Evolutionary conservation across 805 yeast genomes (phyloP), one percentile per base, ranked within the genome.

Genomic region (Wickerhamiella qilinensis): DNA sequence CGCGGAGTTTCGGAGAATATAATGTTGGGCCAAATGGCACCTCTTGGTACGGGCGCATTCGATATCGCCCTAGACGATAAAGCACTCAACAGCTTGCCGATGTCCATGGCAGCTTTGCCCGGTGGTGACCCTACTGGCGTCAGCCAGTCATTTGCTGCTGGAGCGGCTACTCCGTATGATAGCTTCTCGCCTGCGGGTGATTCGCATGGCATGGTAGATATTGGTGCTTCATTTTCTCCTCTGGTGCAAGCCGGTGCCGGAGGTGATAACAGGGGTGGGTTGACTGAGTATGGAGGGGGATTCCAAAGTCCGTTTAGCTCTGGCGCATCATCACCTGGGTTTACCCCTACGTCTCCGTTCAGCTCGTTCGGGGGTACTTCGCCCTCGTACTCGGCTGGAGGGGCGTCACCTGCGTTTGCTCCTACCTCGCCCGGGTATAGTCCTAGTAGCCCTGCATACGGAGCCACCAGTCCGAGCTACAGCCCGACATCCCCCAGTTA

Each of bases 1-100:
- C 82, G 85, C 49, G 99, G 99, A 69, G 94, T 91, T 44, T 91
- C 98, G 29, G 96, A 91, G 60, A 91, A 91, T 57, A 94, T 91
- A 43, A 83, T 91, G 67, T 72, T 91, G 54, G 99, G 99, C 37
- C 98, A 91, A 68, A 73, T 91, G 70, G 97, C 98, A 18, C 97
- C 98, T 43, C 73, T 91, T 51, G 99, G 99, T 61, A 91, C 99
- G 2, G 99, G 99, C 56, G 79, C 94, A 1, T 91, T 91, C 55
- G 97, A 91, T 56, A 88, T 91, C 29, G 76, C 83, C 76, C 77
- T 91, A 43, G 95, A 91, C 59, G 97, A 91, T 51, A 75, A 75
- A 53, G 75, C 84, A 67, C 67, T 88, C 55, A 75, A 77, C 39
- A 57, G 69, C 35, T 64, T 79, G 31, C 75, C 82, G 24, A 62